A percentile compares a stretch with the other conserved stretches of the same genome.
These are phyloP conservation scores for Alternaria conjuncta DNA, from an alignment of 2,329 filamentous ascomycete genomes.

Conservation along the genomic window DNA sequence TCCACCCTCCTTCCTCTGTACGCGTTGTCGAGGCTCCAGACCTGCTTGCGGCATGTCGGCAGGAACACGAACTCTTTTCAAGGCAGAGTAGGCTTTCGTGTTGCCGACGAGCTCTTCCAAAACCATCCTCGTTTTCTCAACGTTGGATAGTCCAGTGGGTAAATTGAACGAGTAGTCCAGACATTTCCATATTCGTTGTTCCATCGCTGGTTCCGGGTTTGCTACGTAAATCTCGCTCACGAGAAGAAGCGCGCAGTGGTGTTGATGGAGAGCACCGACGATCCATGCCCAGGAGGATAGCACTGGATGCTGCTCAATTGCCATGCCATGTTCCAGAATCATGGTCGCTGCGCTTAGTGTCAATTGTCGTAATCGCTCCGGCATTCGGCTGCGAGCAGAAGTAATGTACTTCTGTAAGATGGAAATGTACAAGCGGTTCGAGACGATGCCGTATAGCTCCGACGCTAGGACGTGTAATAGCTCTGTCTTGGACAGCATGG, in stretches of 20 bases:
- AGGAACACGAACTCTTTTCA: conserved; percentile 65
- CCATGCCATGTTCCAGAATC: conserved; percentile 62
- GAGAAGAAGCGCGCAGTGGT: conserved; percentile 72
- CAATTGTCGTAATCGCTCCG: conserved; percentile 68
- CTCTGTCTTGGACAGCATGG: conserved; percentile 65
- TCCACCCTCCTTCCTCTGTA: conserved; percentile 2
- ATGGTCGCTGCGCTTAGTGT: conserved; percentile 66
- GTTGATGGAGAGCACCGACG: conserved; percentile 72
- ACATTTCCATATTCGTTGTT: conserved; percentile 72
- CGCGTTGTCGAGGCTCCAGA: conserved; percentile 34
- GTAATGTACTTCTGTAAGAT: conserved; percentile 72
- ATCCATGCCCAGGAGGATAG: conserved; percentile 73
- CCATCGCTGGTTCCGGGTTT: conserved; percentile 62
- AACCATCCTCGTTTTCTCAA: conserved; percentile 66
- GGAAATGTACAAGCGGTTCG: conserved; percentile 69
- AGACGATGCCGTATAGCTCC: conserved; percentile 69
- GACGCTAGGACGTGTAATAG: conserved; percentile 69
- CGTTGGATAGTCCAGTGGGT: conserved; percentile 58
- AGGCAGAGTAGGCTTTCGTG: conserved; percentile 64
- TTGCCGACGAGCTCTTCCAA: conserved; percentile 68
- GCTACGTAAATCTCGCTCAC: conserved; percentile 70
- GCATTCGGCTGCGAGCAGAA: conserved; percentile 57
- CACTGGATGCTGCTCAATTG: conserved; percentile 60
- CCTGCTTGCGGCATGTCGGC: conserved; percentile 48
- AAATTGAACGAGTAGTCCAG: conserved; percentile 75